Base-by-base conservation (phyloP, 2,329 filamentous ascomycete species). In the Xylariaceae sp. region DNA sequence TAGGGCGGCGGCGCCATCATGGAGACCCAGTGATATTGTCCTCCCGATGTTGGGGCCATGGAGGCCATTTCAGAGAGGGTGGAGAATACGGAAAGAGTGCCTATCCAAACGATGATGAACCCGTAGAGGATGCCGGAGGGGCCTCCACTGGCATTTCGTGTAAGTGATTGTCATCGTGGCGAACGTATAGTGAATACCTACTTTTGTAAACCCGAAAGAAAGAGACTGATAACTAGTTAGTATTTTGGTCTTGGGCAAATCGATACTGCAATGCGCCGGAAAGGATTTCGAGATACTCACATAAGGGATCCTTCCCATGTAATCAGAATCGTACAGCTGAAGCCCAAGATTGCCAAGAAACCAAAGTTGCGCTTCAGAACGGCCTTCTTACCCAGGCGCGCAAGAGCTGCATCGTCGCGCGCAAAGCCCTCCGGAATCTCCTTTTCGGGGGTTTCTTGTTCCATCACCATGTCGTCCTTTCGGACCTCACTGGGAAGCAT, bases 91-190 rank as follows among this genome's bases (percentile, higher is more conserved):
- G 73, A 78, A 56, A 83, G 64, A 0, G 77, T 82, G 0, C 76
- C 77, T 17, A 72, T 65, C 78, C 78, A 82, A n/a, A 79, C 77
- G 51, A 82, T 76, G 37, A 82, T 73, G 69, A 77, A 83, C 53
- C 79, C 78, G 63, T 80, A 82, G 8, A 82, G 67, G 5, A 80
- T 69, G 3, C 80, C 79, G 1, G 77, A 74, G 10, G 79, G 76
- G 4, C 67, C 66, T 17, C 67, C 67, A 60, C 62, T 68, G 15
- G n/a, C 3, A 44, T 10, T 4, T 6, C 34, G 61, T 45, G 60
- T 59, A 52, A 44, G 50, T 9, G 6, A 5, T 50, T 6, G 4
- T 17, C 17, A 9, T 3, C 50, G 1, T 34, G 37, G 11, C 18
- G 55, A 44, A n/a, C 37, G 45, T 5, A 30, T 30, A 5, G 15